Conservation (phyloP, 179 eudicot genomes). For the Spergularia azorica region DNA sequence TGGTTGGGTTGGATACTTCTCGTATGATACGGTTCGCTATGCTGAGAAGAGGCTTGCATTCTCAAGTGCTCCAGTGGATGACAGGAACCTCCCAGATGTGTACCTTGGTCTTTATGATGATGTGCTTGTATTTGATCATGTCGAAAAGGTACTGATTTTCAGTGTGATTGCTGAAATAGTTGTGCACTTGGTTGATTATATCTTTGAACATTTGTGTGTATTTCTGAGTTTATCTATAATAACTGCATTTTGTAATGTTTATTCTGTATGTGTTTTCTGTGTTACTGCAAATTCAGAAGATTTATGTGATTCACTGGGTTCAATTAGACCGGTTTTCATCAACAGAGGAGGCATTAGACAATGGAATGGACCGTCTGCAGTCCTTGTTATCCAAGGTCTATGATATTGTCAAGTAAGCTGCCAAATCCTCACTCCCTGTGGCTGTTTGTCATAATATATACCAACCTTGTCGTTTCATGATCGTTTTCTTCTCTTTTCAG, state of each 20-base stretch:
- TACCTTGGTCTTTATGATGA: conserved; percentile 77
- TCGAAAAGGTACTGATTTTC: conserved; percentile 53
- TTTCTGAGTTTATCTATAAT: too few species aligned
- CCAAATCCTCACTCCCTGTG: background rate
- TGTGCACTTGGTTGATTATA: too few species aligned
- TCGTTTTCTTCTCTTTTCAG: conserved; percentile 29
- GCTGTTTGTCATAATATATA: background rate
- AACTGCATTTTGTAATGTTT: too few species aligned
- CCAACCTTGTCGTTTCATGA: conserved; percentile 5
- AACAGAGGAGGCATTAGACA: conserved; percentile 52
- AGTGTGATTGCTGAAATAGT: background rate
- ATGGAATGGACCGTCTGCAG: conserved; percentile 61
- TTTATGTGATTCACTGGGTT: conserved; percentile 72
- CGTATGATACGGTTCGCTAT: conserved; percentile 63
- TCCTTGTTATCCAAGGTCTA: conserved; percentile 55
- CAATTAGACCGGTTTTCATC: conserved; percentile 60
- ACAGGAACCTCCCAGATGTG: conserved; percentile 59
- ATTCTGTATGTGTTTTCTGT: too few species aligned
- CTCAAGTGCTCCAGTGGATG: conserved; percentile 56
- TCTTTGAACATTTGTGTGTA: too few species aligned
- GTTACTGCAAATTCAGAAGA: conserved; percentile 27
- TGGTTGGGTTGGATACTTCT: conserved; percentile 81
- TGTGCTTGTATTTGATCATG: conserved; percentile 77
- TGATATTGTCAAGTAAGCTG: conserved; percentile 55
- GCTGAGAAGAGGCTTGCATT: conserved; percentile 53